Conservation (phyloP, 371 early-diverging fungal species). For the Circinella umbellata region DNA sequence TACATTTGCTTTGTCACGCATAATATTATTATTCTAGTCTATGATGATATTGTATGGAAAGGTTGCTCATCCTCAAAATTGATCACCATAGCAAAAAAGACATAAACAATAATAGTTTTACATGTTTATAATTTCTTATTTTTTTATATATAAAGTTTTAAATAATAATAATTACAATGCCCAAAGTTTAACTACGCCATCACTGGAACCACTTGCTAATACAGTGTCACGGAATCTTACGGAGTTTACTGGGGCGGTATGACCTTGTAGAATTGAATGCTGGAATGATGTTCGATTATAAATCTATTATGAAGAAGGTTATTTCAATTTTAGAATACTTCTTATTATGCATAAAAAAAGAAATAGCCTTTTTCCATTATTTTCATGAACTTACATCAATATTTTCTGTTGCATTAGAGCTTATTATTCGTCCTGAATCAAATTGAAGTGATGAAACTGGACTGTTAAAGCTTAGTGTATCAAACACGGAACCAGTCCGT, state of each 20-base stretch:
- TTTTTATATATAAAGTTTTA: background rate
- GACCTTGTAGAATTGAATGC: slow-evolving; percentile 56
- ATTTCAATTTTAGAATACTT: background rate
- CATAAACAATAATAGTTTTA: background rate
- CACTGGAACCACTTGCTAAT: slow-evolving; percentile 61
- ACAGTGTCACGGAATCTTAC: slow-evolving; percentile 57
- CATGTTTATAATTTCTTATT: background rate
- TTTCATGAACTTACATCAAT: slow-evolving; percentile 50
- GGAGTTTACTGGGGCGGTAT: slow-evolving; percentile 50
- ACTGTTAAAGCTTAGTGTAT: slow-evolving; percentile 59
- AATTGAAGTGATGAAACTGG: slow-evolving; percentile 67
- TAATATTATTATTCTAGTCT: too few species aligned
- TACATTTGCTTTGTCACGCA: too few species aligned
- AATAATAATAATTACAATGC: slow-evolving; percentile 31
- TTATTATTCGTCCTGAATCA: slow-evolving; percentile 56
- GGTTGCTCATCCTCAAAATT: background rate
- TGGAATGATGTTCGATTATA: slow-evolving; percentile 68
- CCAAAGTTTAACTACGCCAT: slow-evolving; percentile 65
- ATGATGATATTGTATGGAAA: too few species aligned
- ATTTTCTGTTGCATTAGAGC: slow-evolving; percentile 47
- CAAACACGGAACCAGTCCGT: slow-evolving; percentile 71
- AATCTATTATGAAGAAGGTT: slow-evolving; percentile 32
- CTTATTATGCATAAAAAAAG: too few species aligned
- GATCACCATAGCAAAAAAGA: background rate
- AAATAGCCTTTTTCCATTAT: background rate